Evolutionary conservation across 2,329 filamentous ascomycete species (phyloP), one percentile per base, ranked within the genome.

Genomic region (Metarhizium humberi): DNA sequence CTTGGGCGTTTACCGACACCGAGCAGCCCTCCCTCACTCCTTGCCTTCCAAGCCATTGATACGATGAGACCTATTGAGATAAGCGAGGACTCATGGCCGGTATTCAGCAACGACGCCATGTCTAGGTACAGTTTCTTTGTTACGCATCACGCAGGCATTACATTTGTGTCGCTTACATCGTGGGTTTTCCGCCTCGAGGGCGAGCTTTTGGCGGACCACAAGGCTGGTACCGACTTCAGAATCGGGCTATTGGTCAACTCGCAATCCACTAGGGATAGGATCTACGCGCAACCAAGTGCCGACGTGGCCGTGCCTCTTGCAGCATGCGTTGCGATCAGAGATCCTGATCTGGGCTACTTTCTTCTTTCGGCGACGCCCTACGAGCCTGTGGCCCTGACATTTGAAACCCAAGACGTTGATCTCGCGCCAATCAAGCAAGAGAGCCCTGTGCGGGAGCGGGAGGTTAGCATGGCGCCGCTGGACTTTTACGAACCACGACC

Each of bases 171-270:
- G 2, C 71, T 86, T 38, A 71, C 78, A 1, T 76, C 81, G 1
- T 86, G 83, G 83, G 78, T 85, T 4, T 85, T 83, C 66, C 76
- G 82, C 2, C 73, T 86, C 0, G 83, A 86, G 65, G 76, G 77
- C 51, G 83, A 86, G 68, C 71, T 86, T 16, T 73, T 75, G 54
- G 77, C 74, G 11, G 77, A 80, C 54, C 77, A 78, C 1, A 76
- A 81, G 56, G 76, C 78, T 3, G 82, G 83, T 3, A 78, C 78
- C 1, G 81, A 85, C 56, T 84, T 86, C 64, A 75, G 83, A 60
- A 75, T 86, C 50, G 78, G 82, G 43, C 72, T 85, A 14, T 69
- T 86, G 32, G 79, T 78, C 55, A 81, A 80, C 58, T 78, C 80
- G 25, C 78, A 83, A 57, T 80, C 76, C 52, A 78, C 78, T 18